phyloP scores from a whole-genome alignment of 257 asterid species.

The Ligustrum vulgare region DNA sequence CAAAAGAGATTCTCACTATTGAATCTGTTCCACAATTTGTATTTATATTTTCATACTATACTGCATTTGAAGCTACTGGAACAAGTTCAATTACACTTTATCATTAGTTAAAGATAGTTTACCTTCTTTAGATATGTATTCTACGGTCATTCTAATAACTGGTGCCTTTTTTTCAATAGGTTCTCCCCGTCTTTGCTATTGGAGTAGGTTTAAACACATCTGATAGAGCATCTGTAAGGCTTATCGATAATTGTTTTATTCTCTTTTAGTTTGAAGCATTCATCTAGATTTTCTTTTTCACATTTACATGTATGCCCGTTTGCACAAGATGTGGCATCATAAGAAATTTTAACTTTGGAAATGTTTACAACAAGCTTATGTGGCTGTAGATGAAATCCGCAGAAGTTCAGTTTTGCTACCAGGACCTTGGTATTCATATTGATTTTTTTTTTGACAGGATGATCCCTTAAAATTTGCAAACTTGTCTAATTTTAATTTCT shows the following conservation, averaged over 20 bases:
- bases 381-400: not conserved
- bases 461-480: not conserved
- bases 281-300: not conserved
- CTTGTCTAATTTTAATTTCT: not conserved
- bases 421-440: not conserved
- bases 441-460: not conserved
- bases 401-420: slow-evolving; percentile 1
- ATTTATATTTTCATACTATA: not conserved
- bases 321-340: not conserved
- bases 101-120: not conserved
- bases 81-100: slow-evolving; percentile 15
- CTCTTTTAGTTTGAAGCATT: slow-evolving; percentile 11
- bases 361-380: too few species aligned
- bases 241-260: slow-evolving; percentile 2
- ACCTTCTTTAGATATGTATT: slow-evolving; percentile 11
- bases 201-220: slow-evolving; percentile 66
- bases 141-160: slow-evolving; percentile 11
- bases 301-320: not conserved
- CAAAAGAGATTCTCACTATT: slow-evolving; percentile 48
- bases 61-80: slow-evolving; percentile 20
- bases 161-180: slow-evolving; percentile 31
- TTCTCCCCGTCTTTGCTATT: slow-evolving; percentile 61
- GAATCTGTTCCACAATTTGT: not conserved
- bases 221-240: slow-evolving; percentile 67
- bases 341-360: too few species aligned